Base-by-base conservation (phyloP, 2,329 filamentous ascomycete genomes). In the Verticillium dahliae region DNA sequence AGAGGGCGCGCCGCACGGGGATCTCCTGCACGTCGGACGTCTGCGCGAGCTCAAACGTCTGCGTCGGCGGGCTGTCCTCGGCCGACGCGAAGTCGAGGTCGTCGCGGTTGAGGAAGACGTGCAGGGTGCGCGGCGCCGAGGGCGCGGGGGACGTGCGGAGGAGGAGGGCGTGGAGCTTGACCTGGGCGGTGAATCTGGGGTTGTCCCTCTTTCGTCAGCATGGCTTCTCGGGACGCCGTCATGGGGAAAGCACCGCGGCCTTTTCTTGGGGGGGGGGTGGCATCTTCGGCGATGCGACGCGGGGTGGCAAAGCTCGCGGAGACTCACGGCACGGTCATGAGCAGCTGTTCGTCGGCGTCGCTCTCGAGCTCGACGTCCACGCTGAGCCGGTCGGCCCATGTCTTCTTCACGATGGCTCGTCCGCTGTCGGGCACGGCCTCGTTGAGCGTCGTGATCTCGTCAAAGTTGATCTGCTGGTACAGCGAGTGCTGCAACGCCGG, bases 391-490 rank as follows among this genome's bases (percentile, higher is more conserved):
- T 98, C 89, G 6, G 85, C 84, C 93, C 93, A 99, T 61, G 92
- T 91, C 81, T 99, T 99, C 77, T 92, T 87, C 39, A 96, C 85
- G 35, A 98, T 84, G 1, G 84, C 85, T 67, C 85, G 84, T 18
- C 93, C 95, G 0, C 87, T 84, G 62, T 87, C 85, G 7, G 86
- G 78, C 14, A 76, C 74, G 11, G 86, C 81, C 77, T 98, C 95
- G 74, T 99, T 99, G 60, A 97, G 78, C 0, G 94, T 95, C 41
- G 81, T 85, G 65, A 99, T 87, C 34, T 87, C 84, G 76, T 91
- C 89, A 76, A 98, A 97, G 73, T 93, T 86, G 75, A 99, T 92
- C 73, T 97, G 90, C 66, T 91, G 87, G 79, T 97, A 98, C 39
- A 99, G 87, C 52, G 92, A 92, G 69, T 88, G 89, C 75, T 98